These are phyloP conservation scores for Amylocystis lapponica DNA, from an alignment of 768 basidiomycete species.

Conservation along the genomic window DNA sequence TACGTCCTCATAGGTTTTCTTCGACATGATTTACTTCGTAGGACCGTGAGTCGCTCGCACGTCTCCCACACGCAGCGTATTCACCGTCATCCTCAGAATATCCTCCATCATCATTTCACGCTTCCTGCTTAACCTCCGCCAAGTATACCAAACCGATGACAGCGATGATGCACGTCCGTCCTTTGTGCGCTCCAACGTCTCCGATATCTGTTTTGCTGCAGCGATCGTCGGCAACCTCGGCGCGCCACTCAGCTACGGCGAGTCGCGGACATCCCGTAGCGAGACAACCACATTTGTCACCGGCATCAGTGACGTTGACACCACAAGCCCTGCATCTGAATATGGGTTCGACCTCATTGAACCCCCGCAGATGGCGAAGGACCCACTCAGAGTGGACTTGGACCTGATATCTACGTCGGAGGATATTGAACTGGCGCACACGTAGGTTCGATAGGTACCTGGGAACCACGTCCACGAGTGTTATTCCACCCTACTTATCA, in stretches of 20 bases:
- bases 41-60: slow-evolving; percentile 2
- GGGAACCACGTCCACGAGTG: too few species aligned
- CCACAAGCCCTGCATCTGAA: too few species aligned
- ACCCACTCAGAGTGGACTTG: too few species aligned
- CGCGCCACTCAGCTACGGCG: slow-evolving; percentile 6
- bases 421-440: too few species aligned
- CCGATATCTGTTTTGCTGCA: slow-evolving; percentile 6
- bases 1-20: neutral
- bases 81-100: neutral
- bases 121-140: slow-evolving; percentile 11
- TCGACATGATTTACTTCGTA: slow-evolving; percentile 2
- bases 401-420: too few species aligned
- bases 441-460: too few species aligned
- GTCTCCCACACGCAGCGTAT: neutral
- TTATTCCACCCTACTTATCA: too few species aligned
- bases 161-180: neutral
- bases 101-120: slow-evolving; percentile 9
- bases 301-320: too few species aligned
- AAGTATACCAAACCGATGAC: slow-evolving; percentile 1
- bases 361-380: too few species aligned
- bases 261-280: neutral
- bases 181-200: neutral
- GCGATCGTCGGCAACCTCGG: slow-evolving; percentile 13
- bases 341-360: too few species aligned
- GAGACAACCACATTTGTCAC: too few species aligned